phyloP scores from a whole-genome alignment of 2,329 filamentous ascomycete species.

The Colletotrichum sp. region DNA sequence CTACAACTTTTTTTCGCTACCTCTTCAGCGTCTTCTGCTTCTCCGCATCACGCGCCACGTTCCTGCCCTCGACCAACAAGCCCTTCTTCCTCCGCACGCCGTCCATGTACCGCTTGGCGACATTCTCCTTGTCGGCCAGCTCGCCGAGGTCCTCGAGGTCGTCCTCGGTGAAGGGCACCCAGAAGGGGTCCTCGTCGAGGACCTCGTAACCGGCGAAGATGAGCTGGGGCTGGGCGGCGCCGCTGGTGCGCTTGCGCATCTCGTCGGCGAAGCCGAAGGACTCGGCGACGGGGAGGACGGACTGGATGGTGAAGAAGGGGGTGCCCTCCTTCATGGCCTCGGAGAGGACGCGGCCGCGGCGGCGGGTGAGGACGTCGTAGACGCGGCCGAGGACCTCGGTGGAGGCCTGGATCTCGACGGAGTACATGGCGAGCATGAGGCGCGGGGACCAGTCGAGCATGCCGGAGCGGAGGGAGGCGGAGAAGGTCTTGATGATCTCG shows the following conservation, averaged over 20 bases:
- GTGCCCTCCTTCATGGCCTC: constrained; percentile 95
- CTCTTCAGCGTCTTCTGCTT: constrained; percentile 81
- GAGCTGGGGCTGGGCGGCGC: constrained; percentile 89
- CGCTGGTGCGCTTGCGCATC: constrained; percentile 92
- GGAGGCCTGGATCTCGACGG: constrained; percentile 94
- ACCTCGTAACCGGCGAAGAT: constrained; percentile 94
- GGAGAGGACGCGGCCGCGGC: constrained; percentile 85
- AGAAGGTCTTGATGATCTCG: constrained; percentile 89
- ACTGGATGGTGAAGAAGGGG: constrained; percentile 93
- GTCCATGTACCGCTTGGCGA: constrained; percentile 96
- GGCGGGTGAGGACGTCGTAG: constrained; percentile 96
- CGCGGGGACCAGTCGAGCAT: constrained; percentile 97
- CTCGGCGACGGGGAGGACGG: constrained; percentile 88
- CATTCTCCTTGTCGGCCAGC: constrained; percentile 91
- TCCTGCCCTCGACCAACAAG: constrained; percentile 78
- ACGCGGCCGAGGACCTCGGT: constrained; percentile 95
- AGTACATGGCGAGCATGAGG: constrained; percentile 97
- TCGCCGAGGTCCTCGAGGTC: constrained; percentile 96
- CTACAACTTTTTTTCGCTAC: constrained; percentile 34
- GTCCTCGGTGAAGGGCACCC: constrained; percentile 96
- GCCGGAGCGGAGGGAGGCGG: constrained; percentile 80
- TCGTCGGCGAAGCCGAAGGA: constrained; percentile 97
- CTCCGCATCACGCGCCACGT: constrained; percentile 85
- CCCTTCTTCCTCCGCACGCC: constrained; percentile 86
- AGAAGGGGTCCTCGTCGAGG: constrained; percentile 94